A percentile compares a stretch with the other conserved stretches of the same genome.
Evolutionary conservation across 495 filamentous ascomycete genomes (phyloP).

Genomic region (Aspergillus avenaceus): DNA sequence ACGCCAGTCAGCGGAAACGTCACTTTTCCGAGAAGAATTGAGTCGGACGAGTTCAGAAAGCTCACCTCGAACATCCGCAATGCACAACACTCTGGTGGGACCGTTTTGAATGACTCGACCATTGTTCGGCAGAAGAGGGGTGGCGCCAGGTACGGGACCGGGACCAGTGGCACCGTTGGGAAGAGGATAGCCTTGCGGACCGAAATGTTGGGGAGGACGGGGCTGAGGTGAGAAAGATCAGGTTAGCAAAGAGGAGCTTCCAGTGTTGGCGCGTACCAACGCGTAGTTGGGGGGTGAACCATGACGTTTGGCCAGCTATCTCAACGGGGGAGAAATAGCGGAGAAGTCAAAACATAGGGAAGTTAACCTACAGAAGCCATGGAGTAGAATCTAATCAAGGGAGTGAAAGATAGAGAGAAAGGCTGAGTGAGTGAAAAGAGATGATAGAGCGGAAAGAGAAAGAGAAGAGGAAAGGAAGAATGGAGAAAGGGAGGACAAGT

Average conservation of each 20-base stretch:
- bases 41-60: not conserved
- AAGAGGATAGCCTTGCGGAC: constrained; percentile 47
- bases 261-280: constrained; percentile 9
- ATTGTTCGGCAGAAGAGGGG: constrained; percentile 60
- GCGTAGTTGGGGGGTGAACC: constrained; percentile 12
- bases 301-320: constrained; percentile 21
- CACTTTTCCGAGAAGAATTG: not conserved
- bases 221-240: constrained; percentile 26
- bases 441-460: constrained; percentile 10
- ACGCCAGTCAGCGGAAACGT: constrained; percentile 10
- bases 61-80: constrained; percentile 96
- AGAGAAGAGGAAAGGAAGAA: not conserved
- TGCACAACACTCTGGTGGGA: constrained; percentile 81
- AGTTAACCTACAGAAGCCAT: constrained; percentile 57
- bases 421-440: constrained; percentile 7
- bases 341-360: constrained; percentile 13
- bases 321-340: constrained; percentile 5
- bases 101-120: constrained; percentile 78
- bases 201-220: constrained; percentile 44
- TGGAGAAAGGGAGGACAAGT: constrained; percentile 10
- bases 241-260: constrained; percentile 9
- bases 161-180: constrained; percentile 46
- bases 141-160: constrained; percentile 48
- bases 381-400: constrained; percentile 16
- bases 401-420: constrained; percentile 20